Evolutionary conservation across 805 yeast genomes (phyloP), one percentile per base, ranked within the genome.

Genomic region (Hagleromyces aurorensis): DNA sequence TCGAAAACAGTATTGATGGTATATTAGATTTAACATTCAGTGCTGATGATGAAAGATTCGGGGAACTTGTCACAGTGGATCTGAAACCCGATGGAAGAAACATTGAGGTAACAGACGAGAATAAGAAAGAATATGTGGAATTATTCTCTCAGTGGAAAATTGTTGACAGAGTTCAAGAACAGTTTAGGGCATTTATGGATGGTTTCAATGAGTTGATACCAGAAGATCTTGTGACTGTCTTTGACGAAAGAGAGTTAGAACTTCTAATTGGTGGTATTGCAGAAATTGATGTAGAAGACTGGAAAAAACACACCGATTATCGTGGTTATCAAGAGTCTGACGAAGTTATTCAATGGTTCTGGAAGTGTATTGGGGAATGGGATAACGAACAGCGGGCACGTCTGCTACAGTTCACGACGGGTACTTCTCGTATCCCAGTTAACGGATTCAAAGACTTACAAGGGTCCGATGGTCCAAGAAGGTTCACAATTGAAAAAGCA

Each of bases 271-370:
- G 98, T 57, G 99, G 99, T 59, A 77, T 91, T 52, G 91, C 96
- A 2, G 98, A 91, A 51, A 89, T 91, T 50, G 98, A 91, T 59
- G 82, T 89, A 35, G 96, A 87, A 43, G 99, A 91, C 65, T 91
- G 99, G 99, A 91, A 86, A 64, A 87, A 85, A 57, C 96, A 91
- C 59, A 91, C 99, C 13, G 99, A 91, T 60, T 91, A 91, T 64
- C 76, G 98, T 64, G 98, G 98, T 4, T 91, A 89, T 61, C 89
- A 86, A 56, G 97, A 91, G 62, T 75, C 75, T 41, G 98, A 91
- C 61, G 94, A 86, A 62, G 96, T 86, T 29, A 78, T 91, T 45
- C 94, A 89, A 65, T 91, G 98, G 98, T 91, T 91, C 73, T 91
- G 98, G 98, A 77, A 75, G 59, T 81, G 93, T 62, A 77, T 91